These are phyloP conservation scores for Pichia membranifaciens DNA, from an alignment of 805 yeast species.

Conservation along the genomic window DNA sequence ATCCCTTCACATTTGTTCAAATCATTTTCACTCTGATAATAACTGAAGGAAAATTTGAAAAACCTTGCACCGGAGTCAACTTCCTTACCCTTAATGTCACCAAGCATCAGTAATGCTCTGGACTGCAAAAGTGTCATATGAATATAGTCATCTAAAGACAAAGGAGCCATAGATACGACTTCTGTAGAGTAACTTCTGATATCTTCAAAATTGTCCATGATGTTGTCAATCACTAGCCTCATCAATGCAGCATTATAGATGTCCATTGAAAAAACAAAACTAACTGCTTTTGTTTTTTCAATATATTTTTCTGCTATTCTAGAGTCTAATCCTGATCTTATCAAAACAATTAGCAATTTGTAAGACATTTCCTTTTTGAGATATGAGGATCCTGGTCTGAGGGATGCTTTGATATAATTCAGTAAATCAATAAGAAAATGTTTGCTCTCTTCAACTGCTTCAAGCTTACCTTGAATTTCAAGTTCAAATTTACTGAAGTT, in stretches of 20 bases:
- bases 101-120: slow-evolving; percentile 28
- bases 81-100: slow-evolving; percentile 48
- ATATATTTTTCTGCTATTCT: slow-evolving; percentile 34
- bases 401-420: slow-evolving; percentile 21
- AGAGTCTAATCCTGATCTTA: slow-evolving; percentile 53
- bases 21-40: slow-evolving; percentile 25
- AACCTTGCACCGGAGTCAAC: slow-evolving; percentile 78
- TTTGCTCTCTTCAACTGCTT: slow-evolving; percentile 30
- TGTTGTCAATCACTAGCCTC: slow-evolving; percentile 51
- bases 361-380: slow-evolving; percentile 46
- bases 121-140: slow-evolving; percentile 19
- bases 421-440: slow-evolving; percentile 31
- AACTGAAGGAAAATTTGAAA: slow-evolving; percentile 43
- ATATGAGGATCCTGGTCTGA: slow-evolving; percentile 54
- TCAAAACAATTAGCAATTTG: slow-evolving; percentile 40
- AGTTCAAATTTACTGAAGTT: slow-evolving; percentile 30
- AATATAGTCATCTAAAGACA: slow-evolving; percentile 21
- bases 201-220: slow-evolving; percentile 72
- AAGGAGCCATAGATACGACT: slow-evolving; percentile 42
- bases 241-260: slow-evolving; percentile 37
- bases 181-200: slow-evolving; percentile 49
- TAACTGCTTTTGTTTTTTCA: slow-evolving; percentile 38
- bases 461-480: slow-evolving; percentile 31
- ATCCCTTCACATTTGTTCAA: slow-evolving; percentile 21
- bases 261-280: slow-evolving; percentile 42